Percentiles rank a stretch among this genome's conserved stretches.
These are phyloP conservation scores for Tephrocybe sp. DNA, from an alignment of 768 basidiomycete genomes.

Conservation along the genomic window DNA sequence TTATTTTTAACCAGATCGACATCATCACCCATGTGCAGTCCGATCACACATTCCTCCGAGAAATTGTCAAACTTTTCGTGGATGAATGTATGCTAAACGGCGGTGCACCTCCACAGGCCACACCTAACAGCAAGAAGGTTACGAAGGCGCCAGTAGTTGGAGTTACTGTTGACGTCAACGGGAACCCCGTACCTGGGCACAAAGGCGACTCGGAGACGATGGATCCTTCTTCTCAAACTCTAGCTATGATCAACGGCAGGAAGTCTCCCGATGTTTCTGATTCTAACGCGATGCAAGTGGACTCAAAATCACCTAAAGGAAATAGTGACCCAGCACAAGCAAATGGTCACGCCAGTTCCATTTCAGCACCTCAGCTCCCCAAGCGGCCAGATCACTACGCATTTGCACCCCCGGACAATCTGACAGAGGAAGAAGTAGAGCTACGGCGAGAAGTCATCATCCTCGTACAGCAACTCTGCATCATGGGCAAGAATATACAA, in stretches of 20 bases:
- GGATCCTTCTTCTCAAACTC: too few species aligned
- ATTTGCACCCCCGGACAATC: conserved; percentile 55
- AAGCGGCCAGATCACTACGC: conserved; percentile 37
- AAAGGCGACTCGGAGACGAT: neutral
- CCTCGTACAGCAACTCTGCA: conserved; percentile 87
- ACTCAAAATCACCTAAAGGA: conserved; percentile 26
- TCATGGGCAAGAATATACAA: conserved; percentile 97
- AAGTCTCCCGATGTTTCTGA: conserved; percentile 18
- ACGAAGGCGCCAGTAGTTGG: conserved; percentile 31
- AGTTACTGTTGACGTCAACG: conserved; percentile 33
- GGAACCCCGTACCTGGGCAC: conserved; percentile 21
- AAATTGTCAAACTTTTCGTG: conserved; percentile 75
- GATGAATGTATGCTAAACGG: conserved; percentile 62
- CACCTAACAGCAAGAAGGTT: conserved; percentile 21
- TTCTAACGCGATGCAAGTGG: conserved; percentile 37
- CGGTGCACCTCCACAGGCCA: conserved; percentile 23
- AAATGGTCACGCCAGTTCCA: conserved; percentile 22
- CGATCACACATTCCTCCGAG: conserved; percentile 70
- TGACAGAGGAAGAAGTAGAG: conserved; percentile 51
- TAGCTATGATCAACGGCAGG: too few species aligned
- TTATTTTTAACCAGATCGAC: conserved; percentile 99
- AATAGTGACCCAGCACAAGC: conserved; percentile 26
- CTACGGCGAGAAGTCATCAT: conserved; percentile 76
- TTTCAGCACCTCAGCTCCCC: conserved; percentile 12
- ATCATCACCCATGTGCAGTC: conserved; percentile 88